Conservation (phyloP, 225 moss, liverwort and hornwort genomes). For the Sphagnum contortum region DNA sequence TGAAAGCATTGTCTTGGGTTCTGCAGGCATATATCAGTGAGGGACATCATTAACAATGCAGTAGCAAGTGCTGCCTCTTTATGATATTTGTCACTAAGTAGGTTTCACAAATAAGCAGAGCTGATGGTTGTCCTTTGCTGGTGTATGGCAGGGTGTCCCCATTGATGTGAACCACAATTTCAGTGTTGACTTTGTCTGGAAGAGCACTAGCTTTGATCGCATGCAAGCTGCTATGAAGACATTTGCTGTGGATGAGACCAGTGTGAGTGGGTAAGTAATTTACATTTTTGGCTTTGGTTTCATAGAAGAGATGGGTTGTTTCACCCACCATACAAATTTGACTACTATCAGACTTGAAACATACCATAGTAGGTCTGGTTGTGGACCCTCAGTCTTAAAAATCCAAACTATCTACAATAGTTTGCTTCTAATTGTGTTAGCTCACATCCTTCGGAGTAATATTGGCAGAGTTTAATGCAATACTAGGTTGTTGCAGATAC, state of each 20-base stretch:
- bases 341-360: no score
- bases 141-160: conserved; percentile 68
- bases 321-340: no score
- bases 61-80: neutral
- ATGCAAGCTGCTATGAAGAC: conserved; percentile 99
- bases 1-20: neutral
- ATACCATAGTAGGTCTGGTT: no score
- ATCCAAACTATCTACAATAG: neutral
- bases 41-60: neutral
- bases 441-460: neutral
- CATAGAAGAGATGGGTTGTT: neutral
- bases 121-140: conserved; percentile 1
- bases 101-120: neutral
- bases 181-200: conserved; percentile 98
- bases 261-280: conserved; percentile 80
- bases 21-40: neutral
- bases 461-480: neutral
- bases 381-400: neutral
- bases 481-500: conserved; percentile 33
- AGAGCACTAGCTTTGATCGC: conserved; percentile 97
- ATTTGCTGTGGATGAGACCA: conserved; percentile 97
- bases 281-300: neutral
- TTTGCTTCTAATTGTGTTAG: neutral
- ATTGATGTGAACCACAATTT: conserved; percentile 97
- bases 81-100: neutral